These are phyloP conservation scores for Bryum argenteum DNA, from an alignment of 225 moss, liverwort and hornwort species.

Conservation along the genomic window DNA sequence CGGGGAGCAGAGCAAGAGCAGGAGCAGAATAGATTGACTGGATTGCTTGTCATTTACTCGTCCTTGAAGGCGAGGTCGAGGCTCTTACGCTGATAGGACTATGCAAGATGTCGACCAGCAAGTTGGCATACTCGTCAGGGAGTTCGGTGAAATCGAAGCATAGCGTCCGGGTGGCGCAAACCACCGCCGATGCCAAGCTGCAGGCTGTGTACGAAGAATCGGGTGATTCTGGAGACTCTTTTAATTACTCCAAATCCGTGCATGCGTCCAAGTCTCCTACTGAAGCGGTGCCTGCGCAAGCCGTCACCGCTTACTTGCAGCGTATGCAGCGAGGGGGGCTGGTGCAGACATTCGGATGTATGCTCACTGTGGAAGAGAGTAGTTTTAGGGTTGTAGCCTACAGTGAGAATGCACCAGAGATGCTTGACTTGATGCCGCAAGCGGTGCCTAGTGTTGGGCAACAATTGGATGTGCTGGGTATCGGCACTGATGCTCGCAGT, in stretches of 20 bases:
- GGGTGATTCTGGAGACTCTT: conserved; percentile 60
- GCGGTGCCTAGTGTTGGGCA: conserved; percentile 54
- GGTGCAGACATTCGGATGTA: conserved; percentile 59
- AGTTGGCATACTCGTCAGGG: conserved; percentile 60
- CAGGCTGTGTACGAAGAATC: conserved; percentile 70
- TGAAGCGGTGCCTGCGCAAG: conserved; percentile 55
- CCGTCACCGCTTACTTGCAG: conserved; percentile 64
- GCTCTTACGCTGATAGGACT: conserved; percentile 22
- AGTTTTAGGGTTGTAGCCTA: conserved; percentile 67
- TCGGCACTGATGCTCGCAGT: conserved; percentile 50
- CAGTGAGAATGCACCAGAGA: conserved; percentile 69
- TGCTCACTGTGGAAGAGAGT: conserved; percentile 55
- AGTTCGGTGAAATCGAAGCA: conserved; percentile 64
- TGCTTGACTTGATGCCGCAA: conserved; percentile 62
- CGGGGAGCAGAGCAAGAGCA: too few relatives aligned
- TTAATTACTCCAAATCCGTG: conserved; percentile 54
- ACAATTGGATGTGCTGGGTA: conserved; percentile 48
- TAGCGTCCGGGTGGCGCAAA: conserved; percentile 63
- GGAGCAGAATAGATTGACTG: not conserved
- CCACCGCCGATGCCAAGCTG: conserved; percentile 64
- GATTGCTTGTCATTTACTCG: conserved; percentile 17
- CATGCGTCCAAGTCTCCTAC: conserved; percentile 48
- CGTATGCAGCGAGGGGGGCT: conserved; percentile 65
- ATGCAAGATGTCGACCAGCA: conserved; percentile 68
- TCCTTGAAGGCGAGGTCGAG: conserved; percentile 12